Base-by-base conservation (phyloP, 305 asterid species). In the Nicotiana rustica region DNA sequence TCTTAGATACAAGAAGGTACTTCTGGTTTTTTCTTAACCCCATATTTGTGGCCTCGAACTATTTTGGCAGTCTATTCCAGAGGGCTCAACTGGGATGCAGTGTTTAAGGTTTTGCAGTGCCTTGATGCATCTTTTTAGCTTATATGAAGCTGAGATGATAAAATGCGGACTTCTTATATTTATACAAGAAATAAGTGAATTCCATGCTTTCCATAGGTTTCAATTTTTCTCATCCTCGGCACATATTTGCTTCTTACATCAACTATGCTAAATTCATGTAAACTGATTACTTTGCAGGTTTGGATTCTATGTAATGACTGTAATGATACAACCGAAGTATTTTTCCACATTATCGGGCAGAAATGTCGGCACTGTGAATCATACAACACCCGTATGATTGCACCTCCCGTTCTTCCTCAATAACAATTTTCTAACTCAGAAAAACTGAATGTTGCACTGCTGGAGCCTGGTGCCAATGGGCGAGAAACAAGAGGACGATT, bases 221-320 rank as follows among this genome's bases (percentile, higher is more conserved):
- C 65, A 52, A 52, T 25, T 38, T 52, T 49, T 3, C 44, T 25
- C 47, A 75, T 73, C 62, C 38, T 47, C 25, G 79, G 41, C 79
- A 47, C 8, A 13, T 75, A 60, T 75, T 75, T 55, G 17, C 65
- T 52, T 75, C 47, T 8, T 52, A 25, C 61, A 73, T 73, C 12
- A 75, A 52, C 65, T 75, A 13, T 75, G 47, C 17, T 29, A 15
- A 29, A 29, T 44, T 38, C 65, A 75, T 76, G 10, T 52, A 29
- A 29, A 62, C 31, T 75, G 47, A 29, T 75, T 14, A 15, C 3
- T 75, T 77, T 80, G 76, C 92, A 93, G 98, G 95, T 93, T 47
- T 96, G 99, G 98, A 92, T 96, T 85, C 87, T 96, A 10, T 96
- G 99, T 84, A 96, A 96, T 15, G 99, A 96, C 87, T 96, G 98